phyloP scores from a whole-genome alignment of 192 early-diverging fungal genomes.

The Irineochytrium annulatum region DNA sequence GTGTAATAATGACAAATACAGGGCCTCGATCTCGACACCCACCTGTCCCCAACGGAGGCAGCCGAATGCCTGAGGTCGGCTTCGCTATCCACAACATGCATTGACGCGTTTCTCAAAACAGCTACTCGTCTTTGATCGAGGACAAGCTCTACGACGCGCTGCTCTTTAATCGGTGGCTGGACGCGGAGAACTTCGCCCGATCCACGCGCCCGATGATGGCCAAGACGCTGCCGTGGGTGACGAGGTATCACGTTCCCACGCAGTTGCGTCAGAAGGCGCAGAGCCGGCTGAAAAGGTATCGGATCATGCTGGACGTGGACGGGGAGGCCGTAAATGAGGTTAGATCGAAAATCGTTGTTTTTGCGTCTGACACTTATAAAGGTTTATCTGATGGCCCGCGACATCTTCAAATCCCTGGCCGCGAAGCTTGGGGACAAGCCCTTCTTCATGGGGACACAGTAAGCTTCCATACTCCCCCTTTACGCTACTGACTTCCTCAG shows the following conservation, averaged over 20 bases:
- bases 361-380: slow-evolving; percentile 37
- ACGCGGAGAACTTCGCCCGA: slow-evolving; percentile 74
- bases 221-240: slow-evolving; percentile 63
- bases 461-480: not conserved
- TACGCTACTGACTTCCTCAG: slow-evolving; percentile 18
- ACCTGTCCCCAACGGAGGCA: slow-evolving; percentile 24
- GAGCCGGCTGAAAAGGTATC: slow-evolving; percentile 57
- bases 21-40: slow-evolving; percentile 42
- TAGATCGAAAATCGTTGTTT: slow-evolving; percentile 12
- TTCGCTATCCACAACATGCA: not conserved
- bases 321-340: slow-evolving; percentile 28
- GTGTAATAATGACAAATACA: slow-evolving; percentile 25
- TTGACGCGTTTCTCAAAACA: slow-evolving; percentile 11
- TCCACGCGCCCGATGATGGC: slow-evolving; percentile 70
- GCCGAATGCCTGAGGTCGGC: slow-evolving; percentile 53
- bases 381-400: slow-evolving; percentile 67
- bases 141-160: slow-evolving; percentile 72
- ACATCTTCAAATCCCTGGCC: slow-evolving; percentile 63
- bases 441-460: slow-evolving; percentile 76
- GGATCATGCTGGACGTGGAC: slow-evolving; percentile 46
- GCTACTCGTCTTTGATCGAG: slow-evolving; percentile 70
- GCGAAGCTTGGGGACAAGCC: slow-evolving; percentile 68
- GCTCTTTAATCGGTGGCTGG: slow-evolving; percentile 81
- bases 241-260: slow-evolving; percentile 64
- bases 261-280: slow-evolving; percentile 70